Evolutionary conservation across 164 flowering plant species (phyloP).

Genomic region (Magnolia officinalis): DNA sequence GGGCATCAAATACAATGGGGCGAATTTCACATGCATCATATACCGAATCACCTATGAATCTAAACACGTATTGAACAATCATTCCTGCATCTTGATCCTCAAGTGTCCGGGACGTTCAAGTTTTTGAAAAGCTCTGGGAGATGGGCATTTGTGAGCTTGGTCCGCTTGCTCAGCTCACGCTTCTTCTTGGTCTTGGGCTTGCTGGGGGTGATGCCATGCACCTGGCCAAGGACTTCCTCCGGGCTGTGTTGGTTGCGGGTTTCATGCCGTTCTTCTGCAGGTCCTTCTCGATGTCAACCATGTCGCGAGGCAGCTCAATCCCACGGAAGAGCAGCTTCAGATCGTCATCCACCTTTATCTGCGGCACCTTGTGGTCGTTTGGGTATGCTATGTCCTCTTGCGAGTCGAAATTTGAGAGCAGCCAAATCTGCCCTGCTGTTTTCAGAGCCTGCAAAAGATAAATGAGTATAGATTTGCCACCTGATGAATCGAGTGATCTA

Average conservation of each 20-base stretch:
- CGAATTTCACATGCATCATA: too few relatives aligned
- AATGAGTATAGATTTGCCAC: too few relatives aligned
- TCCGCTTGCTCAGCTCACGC: conserved; percentile 42
- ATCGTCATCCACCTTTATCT: conserved; percentile 51
- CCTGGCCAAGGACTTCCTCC: conserved; percentile 48
- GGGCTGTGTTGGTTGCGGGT: conserved; percentile 51
- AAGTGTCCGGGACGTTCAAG: conserved; percentile 16
- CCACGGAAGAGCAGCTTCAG: conserved; percentile 37
- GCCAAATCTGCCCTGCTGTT: conserved; percentile 42
- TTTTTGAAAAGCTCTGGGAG: conserved; percentile 43
- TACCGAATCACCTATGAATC: too few relatives aligned
- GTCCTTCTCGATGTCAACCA: conserved; percentile 55
- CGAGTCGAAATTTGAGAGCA: conserved; percentile 49
- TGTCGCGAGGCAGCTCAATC: conserved; percentile 51
- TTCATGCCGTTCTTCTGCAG: conserved; percentile 58
- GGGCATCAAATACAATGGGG: too few relatives aligned
- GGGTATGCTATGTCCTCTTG: conserved; percentile 55
- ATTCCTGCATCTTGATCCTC: neutral
- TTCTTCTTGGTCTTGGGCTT: conserved; percentile 45
- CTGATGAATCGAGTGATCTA: too few relatives aligned
- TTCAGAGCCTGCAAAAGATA: conserved; percentile 32
- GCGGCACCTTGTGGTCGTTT: conserved; percentile 36
- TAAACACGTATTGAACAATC: neutral
- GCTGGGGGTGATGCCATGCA: conserved; percentile 30
- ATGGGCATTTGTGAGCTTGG: conserved; percentile 47